A percentile compares a stretch with the other conserved stretches of the same genome.
phyloP scores from a whole-genome alignment of 2,329 filamentous ascomycete genomes.

The Aspergillus brasiliensis region DNA sequence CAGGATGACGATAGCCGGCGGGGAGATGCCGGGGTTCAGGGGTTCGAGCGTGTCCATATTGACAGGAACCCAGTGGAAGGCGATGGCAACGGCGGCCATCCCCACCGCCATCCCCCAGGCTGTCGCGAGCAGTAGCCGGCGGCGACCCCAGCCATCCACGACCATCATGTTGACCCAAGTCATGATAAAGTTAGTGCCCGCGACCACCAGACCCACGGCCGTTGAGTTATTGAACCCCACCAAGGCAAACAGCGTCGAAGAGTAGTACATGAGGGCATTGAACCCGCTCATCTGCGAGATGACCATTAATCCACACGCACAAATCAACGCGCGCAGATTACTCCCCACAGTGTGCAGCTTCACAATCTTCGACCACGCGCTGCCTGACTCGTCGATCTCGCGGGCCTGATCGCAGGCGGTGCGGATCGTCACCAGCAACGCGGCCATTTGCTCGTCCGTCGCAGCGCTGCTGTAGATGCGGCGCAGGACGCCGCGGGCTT shows the following conservation, averaged over 20 bases:
- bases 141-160: conserved; percentile 50
- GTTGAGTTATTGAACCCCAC: conserved; percentile 55
- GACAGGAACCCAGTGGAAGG: conserved; percentile 53
- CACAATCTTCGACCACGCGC: conserved; percentile 47
- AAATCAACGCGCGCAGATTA: conserved; percentile 45
- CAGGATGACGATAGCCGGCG: conserved; percentile 42
- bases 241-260: conserved; percentile 46
- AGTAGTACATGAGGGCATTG: conserved; percentile 52
- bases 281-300: conserved; percentile 44
- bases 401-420: conserved; percentile 45
- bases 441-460: conserved; percentile 46
- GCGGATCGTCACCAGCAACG: conserved; percentile 49
- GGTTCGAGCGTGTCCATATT: conserved; percentile 42
- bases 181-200: conserved; percentile 48
- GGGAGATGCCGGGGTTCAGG: conserved; percentile 29
- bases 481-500: conserved; percentile 38
- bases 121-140: conserved; percentile 48
- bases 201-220: conserved; percentile 45
- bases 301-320: conserved; percentile 56
- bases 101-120: conserved; percentile 50
- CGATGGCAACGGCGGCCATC: conserved; percentile 41
- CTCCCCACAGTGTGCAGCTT: conserved; percentile 47
- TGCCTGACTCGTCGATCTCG: conserved; percentile 44
- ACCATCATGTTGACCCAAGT: conserved; percentile 52
- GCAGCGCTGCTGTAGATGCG: conserved; percentile 27